Base-by-base conservation (phyloP, 805 yeast species). In the Nakazawaea holstii region DNA sequence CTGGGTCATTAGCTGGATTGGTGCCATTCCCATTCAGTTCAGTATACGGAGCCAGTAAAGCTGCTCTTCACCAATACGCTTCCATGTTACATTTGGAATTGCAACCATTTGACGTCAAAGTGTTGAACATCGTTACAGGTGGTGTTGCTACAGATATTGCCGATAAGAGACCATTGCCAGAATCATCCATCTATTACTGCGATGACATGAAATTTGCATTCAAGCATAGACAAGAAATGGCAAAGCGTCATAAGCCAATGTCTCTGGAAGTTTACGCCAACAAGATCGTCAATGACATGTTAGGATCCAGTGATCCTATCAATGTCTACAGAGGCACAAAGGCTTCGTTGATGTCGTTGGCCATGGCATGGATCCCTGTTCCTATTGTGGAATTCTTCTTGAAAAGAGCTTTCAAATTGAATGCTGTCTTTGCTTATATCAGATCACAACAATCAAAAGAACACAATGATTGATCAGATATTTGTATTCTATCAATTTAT, bases 51-150 rank as follows among this genome's bases (percentile, higher is more conserved):
- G 73, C 91, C 1, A 61, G 84, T 1, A 87, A 87, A 57, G 88
- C 91, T 6, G 91, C 92, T 0, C 79, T 87, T 49, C 88, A 84
- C 53, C 82, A 77, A 54, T 87, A 80, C 57, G 85, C 88, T 0
- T 74, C 77, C 36, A 74, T 73, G 2, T 65, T 87, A 48, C 76
- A 82, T 45, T 58, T 81, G 26, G 95, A 87, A 62, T 60, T 87
- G 74, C 77, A 77, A 59, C 85, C 88, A 3, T 82, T 84, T 55
- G 85, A 76, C 13, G 92, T 87, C 5, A 70, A 79, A 43, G 92
- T 87, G 0, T 69, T 84, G 50, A 82, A 83, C 55, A 71, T 82
- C 10, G 64, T 84, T 36, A 86, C 94, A 8, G 95, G 95, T 29
- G 92, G 87, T 33, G 94, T 87, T 29, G 66, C 67, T 20, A 84